phyloP scores from a whole-genome alignment of 1,284 basidiomycete species.

The Singerocomus inundabilis region DNA sequence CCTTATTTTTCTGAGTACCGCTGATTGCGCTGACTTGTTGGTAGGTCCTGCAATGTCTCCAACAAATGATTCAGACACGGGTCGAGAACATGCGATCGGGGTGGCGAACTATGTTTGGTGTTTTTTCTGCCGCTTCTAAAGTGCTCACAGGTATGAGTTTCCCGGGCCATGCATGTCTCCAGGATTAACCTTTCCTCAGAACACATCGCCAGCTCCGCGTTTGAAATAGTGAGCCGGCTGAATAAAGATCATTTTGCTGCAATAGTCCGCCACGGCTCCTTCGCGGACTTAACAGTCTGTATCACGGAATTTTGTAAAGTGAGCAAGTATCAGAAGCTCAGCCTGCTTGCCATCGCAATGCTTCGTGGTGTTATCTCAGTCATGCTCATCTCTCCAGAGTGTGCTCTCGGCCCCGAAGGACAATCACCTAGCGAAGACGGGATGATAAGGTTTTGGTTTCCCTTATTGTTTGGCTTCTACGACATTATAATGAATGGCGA shows the following conservation, averaged over 20 bases:
- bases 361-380: conserved; percentile 88
- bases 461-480: conserved; percentile 94
- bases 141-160: conserved; percentile 74
- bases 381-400: conserved; percentile 87
- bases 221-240: conserved; percentile 92
- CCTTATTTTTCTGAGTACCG: conserved; percentile 10
- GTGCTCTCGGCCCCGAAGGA: conserved; percentile 51
- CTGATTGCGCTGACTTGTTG: conserved; percentile 6
- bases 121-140: conserved; percentile 94
- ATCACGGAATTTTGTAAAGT: conserved; percentile 99
- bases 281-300: conserved; percentile 95
- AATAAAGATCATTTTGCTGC: conserved; percentile 91
- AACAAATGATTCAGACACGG: conserved; percentile 98
- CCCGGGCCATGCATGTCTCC: not conserved
- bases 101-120: conserved; percentile 99
- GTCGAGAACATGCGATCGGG: conserved; percentile 96
- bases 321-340: conserved; percentile 98
- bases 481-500: conserved; percentile 99
- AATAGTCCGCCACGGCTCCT: conserved; percentile 90
- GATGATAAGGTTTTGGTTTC: conserved; percentile 97
- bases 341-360: conserved; percentile 95
- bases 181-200: conserved; percentile 46
- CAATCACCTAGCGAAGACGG: conserved; percentile 38
- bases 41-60: conserved; percentile 93
- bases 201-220: conserved; percentile 90